Percentiles rank a stretch among this genome's conserved stretches.
Evolutionary conservation across 2,329 filamentous ascomycete species (phyloP).

Genomic region (Xylaria sp.): DNA sequence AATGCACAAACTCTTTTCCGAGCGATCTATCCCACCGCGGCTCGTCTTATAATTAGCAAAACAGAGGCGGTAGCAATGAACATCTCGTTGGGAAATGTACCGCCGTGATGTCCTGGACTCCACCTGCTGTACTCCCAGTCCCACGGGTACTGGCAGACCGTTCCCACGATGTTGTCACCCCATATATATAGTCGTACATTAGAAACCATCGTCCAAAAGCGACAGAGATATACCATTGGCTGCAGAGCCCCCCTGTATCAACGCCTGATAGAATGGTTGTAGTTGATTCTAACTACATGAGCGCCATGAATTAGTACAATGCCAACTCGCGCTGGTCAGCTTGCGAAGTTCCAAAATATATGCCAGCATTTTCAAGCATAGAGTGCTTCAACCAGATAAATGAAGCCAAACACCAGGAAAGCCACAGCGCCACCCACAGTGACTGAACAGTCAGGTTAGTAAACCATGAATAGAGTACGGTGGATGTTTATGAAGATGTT

Average conservation of each 20-base stretch:
- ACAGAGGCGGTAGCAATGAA: conserved; percentile 7
- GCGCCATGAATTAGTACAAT: conserved; percentile 36
- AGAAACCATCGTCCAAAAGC: conserved; percentile 7
- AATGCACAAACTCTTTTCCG: not conserved
- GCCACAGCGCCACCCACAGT: conserved; percentile 91
- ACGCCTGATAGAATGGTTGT: conserved; percentile 29
- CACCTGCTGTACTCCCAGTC: conserved; percentile 21
- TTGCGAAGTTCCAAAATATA: not conserved
- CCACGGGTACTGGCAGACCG: conserved; percentile 14
- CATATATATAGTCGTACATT: conserved; percentile 36
- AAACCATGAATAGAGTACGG: conserved; percentile 3
- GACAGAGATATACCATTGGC: conserved; percentile 7
- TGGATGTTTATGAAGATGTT: not conserved
- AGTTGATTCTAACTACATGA: conserved; percentile 11
- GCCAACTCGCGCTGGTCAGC: conserved; percentile 10
- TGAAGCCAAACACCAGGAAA: conserved; percentile 90
- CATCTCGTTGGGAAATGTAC: conserved; percentile 13
- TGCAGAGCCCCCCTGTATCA: conserved; percentile 13
- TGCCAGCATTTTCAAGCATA: conserved; percentile 56
- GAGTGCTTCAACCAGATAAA: conserved; percentile 88
- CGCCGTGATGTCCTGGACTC: conserved; percentile 23
- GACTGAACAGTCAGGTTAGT: conserved; percentile 76
- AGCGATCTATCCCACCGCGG: not conserved
- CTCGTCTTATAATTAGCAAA: conserved; percentile 13
- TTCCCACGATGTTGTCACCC: conserved; percentile 2